A percentile compares a stretch with the other conserved stretches of the same genome.
Conservation (phyloP, 371 early-diverging fungal genomes). For the Actinomucor elegans region DNA sequence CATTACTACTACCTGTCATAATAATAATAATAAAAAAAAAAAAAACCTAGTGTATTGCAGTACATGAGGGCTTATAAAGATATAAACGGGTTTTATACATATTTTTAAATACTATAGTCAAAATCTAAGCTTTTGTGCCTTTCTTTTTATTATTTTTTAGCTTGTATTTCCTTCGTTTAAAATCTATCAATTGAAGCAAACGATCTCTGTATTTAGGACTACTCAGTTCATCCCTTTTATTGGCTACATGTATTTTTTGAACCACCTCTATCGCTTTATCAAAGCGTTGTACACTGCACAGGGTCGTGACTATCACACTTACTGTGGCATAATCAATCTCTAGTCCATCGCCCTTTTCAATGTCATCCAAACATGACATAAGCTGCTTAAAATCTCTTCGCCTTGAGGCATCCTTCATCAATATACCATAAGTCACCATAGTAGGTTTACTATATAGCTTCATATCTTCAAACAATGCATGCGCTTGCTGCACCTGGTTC, state of each 20-base stretch:
- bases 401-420: constrained; percentile 20
- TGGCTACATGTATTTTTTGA: background rate
- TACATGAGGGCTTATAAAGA: too few relatives aligned
- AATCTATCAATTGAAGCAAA: background rate
- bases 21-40: too few relatives aligned
- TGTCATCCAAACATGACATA: constrained; percentile 11
- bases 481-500: constrained; percentile 3
- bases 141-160: too few relatives aligned
- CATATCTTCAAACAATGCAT: constrained; percentile 1
- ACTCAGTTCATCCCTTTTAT: background rate
- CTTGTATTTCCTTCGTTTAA: too few relatives aligned
- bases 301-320: constrained; percentile 2
- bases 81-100: too few relatives aligned
- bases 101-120: too few relatives aligned
- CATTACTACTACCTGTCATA: too few relatives aligned
- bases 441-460: constrained; percentile 3
- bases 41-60: too few relatives aligned
- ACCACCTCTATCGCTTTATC: constrained; percentile 9
- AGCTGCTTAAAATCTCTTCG: constrained; percentile 4
- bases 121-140: too few relatives aligned
- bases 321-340: constrained; percentile 12
- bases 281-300: constrained; percentile 7
- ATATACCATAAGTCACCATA: constrained; percentile 12
- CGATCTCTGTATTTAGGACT: background rate
- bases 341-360: background rate